phyloP scores from a whole-genome alignment of 75 land plant genomes.

The Chamaecyparis obtusa region DNA sequence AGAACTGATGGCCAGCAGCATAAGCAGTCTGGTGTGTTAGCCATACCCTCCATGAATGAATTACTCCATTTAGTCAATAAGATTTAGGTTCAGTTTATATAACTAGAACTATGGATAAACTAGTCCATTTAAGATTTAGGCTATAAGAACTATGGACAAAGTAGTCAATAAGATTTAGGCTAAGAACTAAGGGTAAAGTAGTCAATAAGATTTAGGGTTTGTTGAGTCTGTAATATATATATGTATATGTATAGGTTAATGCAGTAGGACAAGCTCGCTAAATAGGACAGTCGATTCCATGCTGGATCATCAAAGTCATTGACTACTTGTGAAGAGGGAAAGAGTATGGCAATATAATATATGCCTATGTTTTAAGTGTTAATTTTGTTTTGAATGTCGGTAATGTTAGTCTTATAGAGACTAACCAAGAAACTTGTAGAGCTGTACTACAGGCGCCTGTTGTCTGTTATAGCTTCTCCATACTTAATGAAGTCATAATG shows the following conservation, averaged over 20 bases:
- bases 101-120: no score
- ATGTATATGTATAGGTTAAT: not conserved
- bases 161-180: no score
- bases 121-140: not conserved
- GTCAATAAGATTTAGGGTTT: not conserved
- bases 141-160: not conserved
- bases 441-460: not conserved
- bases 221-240: not conserved
- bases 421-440: not conserved
- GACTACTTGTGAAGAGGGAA: not conserved
- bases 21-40: not conserved
- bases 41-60: not conserved
- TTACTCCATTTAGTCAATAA: no score
- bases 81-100: no score
- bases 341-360: no score
- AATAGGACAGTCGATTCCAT: not conserved
- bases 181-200: no score
- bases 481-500: not conserved
- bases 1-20: not conserved
- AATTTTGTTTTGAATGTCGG: not conserved
- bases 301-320: not conserved
- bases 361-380: not conserved
- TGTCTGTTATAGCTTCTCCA: not conserved
- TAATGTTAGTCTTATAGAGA: not conserved
- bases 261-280: not conserved